Evolutionary conservation across 2,329 filamentous ascomycete genomes (phyloP), one percentile per base, ranked within the genome.

Genomic region (Erysiphe pulchra): DNA sequence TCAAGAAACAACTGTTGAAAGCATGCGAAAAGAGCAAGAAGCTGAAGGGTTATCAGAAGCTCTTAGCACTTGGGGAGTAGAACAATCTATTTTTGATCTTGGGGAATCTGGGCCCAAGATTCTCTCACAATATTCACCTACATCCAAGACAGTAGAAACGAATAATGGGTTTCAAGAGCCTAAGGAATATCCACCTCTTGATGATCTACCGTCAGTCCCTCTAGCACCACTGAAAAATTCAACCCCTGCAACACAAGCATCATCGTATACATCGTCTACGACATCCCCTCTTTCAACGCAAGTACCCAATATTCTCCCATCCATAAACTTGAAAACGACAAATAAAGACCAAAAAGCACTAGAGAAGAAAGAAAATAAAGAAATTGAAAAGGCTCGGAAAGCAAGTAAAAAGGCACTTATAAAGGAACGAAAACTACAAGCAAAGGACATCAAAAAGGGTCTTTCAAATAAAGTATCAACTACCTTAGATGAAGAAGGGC

Each of bases 1-100:
- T 62, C 90, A 94, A 59, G 87, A 98, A 61, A 95, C 73, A 2
- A 77, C 73, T 0, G 71, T 75, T 48, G 74, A 77, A 54, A 73
- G 75, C 54, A 68, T 76, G 45, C 64, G 70, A 49, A 77, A 75
- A 47, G 86, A 95, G 61, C 80, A 92, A 58, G 85, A 92, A 55
- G 77, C 74, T 42, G 85, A 93, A 59, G 78, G 78, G 11, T 61
- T 68, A 24, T 62, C 55, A 48, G 55, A 76, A 69, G 60, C 79
- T 75, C 67, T 68, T 42, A 11, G 12, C 24, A 14, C 18, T 42
- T n/a, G 9, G 11, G 28, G 11, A 46, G 68, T 65, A 51, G 63
- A 72, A 55, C 67, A 69, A 42, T 71, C 72, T n/a, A 69, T 67
- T 45, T 57, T 73, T 18, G 68, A 69, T 2, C 61, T 68, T 37